A percentile compares a stretch with the other conserved stretches of the same genome.
Conservation (phyloP, 2,329 filamentous ascomycete genomes). For the Neopestalotiopsis clavispora region DNA sequence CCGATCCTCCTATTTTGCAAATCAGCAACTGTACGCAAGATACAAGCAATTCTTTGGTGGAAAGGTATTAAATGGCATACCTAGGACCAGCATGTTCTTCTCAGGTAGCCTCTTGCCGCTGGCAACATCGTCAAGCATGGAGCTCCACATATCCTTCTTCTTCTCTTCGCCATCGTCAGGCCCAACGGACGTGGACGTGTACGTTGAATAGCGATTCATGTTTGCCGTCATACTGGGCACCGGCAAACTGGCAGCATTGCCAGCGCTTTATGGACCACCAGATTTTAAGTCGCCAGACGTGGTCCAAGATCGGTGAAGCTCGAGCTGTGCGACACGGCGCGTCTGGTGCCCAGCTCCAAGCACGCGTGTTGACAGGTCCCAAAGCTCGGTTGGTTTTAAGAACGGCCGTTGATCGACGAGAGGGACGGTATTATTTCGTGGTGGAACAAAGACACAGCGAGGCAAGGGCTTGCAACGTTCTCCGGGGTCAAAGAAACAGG, state of each 20-base stretch:
- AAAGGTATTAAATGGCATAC: constrained; percentile 49
- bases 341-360: constrained; percentile 1
- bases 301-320: neutral
- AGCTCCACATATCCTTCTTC: constrained; percentile 92
- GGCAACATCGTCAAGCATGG: constrained; percentile 88
- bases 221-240: constrained; percentile 52
- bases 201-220: constrained; percentile 62
- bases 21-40: constrained; percentile 4
- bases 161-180: constrained; percentile 65
- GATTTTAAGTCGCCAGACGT: neutral
- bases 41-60: neutral
- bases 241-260: constrained; percentile 16
- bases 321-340: constrained; percentile 1
- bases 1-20: constrained; percentile 68
- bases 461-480: neutral
- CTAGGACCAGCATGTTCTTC: constrained; percentile 87
- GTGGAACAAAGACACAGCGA: neutral
- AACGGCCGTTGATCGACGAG: neutral
- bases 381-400: neutral
- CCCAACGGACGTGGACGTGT: constrained; percentile 56
- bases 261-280: neutral
- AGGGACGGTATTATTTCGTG: neutral
- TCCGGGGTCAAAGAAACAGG: neutral
- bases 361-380: neutral
- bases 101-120: constrained; percentile 89